Base-by-base conservation (phyloP, 768 basidiomycete genomes). In the Asterophora lycoperdoides region DNA sequence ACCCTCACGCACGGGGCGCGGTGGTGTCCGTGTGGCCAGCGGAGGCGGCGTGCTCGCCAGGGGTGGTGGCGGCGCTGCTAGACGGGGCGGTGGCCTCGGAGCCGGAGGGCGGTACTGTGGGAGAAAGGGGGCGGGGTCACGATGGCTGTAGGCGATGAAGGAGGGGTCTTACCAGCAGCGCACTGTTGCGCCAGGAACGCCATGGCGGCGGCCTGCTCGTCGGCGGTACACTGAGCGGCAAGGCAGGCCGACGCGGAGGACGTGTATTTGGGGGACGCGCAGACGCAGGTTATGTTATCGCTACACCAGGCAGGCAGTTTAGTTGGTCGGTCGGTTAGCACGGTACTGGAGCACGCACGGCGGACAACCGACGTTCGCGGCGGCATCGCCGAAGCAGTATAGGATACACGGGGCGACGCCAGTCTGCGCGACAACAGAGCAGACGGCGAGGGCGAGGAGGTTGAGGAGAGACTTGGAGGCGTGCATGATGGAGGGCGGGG, bases 211-310 rank as follows among this genome's bases (percentile, higher is more conserved):
- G 51, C 18, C 4, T 45, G 5, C 0, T 62, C 60, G 6, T 29
- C 40, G 2, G 28, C 5, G 2, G 60, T 46, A 40, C 61, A 59
- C 9, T 54, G 11, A 2, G 33, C 6, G 20, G 33, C 4, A 5
- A 62, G 35, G 37, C 61, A 62, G 8, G 42, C n/a, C n/a, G n/a
- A n/a, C n/a, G n/a, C n/a, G n/a, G n/a, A n/a, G n/a, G n/a, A n/a
- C n/a, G n/a, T n/a, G n/a, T n/a, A n/a, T n/a, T n/a, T n/a, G n/a
- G n/a, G 4, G 1, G 44, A 55, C 1, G 44, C 29, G 44, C 61
- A 62, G 8, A 62, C 37, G 40, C 61, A 62, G 3, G 40, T 0
- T 7, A 36, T 0, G 26, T 62, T 38, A 17, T 52, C 32, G 44
- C 54, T 57, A 34, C 35, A 8, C 6, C n/a, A n/a, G n/a, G n/a